Evolutionary conservation across 2,329 filamentous ascomycete species (phyloP).

Genomic region (Paramyrothecium roridum): DNA sequence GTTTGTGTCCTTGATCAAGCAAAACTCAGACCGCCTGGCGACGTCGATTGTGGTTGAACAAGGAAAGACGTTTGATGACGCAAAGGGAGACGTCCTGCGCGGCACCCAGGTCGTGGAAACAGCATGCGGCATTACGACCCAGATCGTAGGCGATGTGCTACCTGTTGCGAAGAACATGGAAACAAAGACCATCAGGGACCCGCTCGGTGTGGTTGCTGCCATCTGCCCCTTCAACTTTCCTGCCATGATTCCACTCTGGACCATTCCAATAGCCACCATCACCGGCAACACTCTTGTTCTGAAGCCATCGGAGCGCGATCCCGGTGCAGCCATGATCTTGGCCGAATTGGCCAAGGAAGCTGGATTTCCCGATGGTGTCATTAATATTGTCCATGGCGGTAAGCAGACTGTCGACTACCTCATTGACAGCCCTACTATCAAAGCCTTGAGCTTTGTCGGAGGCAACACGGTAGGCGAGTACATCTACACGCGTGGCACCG

Average conservation of each 20-base stretch:
- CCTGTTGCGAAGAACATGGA: conserved; percentile 88
- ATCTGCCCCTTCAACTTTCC: conserved; percentile 87
- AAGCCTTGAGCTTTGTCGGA: conserved; percentile 67
- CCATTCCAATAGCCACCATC: conserved; percentile 75
- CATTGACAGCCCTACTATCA: conserved; percentile 65
- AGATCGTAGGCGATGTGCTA: conserved; percentile 75
- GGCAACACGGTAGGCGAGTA: conserved; percentile 68
- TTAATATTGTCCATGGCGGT: conserved; percentile 65
- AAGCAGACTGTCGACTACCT: conserved; percentile 67
- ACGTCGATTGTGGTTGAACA: conserved; percentile 82
- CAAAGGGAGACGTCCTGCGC: conserved; percentile 76
- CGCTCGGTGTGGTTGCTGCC: conserved; percentile 72
- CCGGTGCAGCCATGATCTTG: conserved; percentile 78
- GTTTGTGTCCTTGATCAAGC: conserved; percentile 71
- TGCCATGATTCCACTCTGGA: conserved; percentile 89
- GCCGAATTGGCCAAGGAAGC: conserved; percentile 74
- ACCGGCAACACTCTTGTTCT: conserved; percentile 80
- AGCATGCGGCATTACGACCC: conserved; percentile 72
- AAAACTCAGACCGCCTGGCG: conserved; percentile 78
- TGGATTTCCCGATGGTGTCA: conserved; percentile 72
- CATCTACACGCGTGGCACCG: conserved; percentile 65
- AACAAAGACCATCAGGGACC: conserved; percentile 75
- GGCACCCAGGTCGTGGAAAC: conserved; percentile 81
- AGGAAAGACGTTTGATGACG: conserved; percentile 81
- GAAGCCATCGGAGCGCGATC: conserved; percentile 81